These are phyloP conservation scores for Corylus americana DNA, from an alignment of 306 rosid genomes.

Conservation along the genomic window DNA sequence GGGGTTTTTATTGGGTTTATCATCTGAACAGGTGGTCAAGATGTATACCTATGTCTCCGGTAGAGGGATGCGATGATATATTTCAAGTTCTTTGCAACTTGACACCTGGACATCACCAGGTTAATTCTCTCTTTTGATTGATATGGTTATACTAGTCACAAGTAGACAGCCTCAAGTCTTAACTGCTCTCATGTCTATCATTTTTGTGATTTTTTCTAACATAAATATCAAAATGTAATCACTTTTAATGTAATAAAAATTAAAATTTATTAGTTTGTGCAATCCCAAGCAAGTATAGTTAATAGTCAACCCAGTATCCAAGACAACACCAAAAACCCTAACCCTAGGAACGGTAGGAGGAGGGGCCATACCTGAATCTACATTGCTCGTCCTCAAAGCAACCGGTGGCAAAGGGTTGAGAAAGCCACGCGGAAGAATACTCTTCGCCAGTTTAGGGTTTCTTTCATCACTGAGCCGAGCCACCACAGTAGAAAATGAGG, in stretches of 20 bases:
- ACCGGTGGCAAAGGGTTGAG: too few species aligned
- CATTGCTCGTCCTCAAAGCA: too few species aligned
- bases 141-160: background rate
- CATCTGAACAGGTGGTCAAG: slow-evolving; percentile 62
- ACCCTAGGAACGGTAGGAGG: too few species aligned
- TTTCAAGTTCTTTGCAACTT: slow-evolving; percentile 84
- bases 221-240: background rate
- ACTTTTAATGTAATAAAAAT: background rate
- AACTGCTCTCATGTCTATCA: background rate
- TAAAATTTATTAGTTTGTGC: background rate
- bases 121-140: slow-evolving; percentile 35
- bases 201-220: background rate
- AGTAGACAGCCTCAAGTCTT: background rate
- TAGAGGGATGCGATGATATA: slow-evolving; percentile 73
- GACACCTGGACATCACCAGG: slow-evolving; percentile 84
- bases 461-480: too few species aligned
- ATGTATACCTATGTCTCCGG: slow-evolving; percentile 65
- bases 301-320: too few species aligned
- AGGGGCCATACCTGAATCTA: too few species aligned
- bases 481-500: too few species aligned
- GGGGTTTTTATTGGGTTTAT: slow-evolving; percentile 23
- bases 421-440: too few species aligned
- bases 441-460: too few species aligned
- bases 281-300: background rate
- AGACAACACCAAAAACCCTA: too few species aligned